phyloP scores from a whole-genome alignment of 164 flowering plant genomes.

The Stephania cephalantha region DNA sequence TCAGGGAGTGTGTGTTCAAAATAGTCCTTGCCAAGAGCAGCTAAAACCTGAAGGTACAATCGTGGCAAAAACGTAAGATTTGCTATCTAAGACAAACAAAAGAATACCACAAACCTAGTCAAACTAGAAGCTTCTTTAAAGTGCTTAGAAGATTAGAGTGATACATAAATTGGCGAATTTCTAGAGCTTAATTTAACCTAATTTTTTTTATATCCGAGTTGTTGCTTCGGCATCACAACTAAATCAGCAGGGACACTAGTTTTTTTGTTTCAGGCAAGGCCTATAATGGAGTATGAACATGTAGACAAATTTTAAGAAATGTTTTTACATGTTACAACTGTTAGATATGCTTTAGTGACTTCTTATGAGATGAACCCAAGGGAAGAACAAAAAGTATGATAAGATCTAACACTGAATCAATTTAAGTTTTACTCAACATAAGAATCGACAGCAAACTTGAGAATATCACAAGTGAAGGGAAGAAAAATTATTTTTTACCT shows the following conservation, averaged over 20 bases:
- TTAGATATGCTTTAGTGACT: neutral
- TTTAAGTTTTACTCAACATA: neutral
- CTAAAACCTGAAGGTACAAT: constrained; percentile 57
- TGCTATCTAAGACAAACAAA: neutral
- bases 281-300: neutral
- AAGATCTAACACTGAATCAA: neutral
- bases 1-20: constrained; percentile 89
- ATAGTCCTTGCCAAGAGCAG: constrained; percentile 84
- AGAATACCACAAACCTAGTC: neutral
- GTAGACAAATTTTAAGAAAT: neutral
- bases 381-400: neutral
- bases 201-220: too few species aligned
- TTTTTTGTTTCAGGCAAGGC: neutral
- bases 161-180: neutral
- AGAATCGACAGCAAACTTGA: neutral
- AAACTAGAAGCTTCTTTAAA: neutral
- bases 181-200: too few species aligned
- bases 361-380: neutral
- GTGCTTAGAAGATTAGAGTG: neutral
- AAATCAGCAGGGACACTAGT: neutral
- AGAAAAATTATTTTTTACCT: constrained; percentile 42
- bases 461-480: neutral
- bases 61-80: neutral
- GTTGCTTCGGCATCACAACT: too few species aligned
- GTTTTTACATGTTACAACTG: neutral